Evolutionary conservation across 306 rosid species (phyloP), one percentile per base, ranked within the genome.

Genomic region (Cucurbita argyrosperma): DNA sequence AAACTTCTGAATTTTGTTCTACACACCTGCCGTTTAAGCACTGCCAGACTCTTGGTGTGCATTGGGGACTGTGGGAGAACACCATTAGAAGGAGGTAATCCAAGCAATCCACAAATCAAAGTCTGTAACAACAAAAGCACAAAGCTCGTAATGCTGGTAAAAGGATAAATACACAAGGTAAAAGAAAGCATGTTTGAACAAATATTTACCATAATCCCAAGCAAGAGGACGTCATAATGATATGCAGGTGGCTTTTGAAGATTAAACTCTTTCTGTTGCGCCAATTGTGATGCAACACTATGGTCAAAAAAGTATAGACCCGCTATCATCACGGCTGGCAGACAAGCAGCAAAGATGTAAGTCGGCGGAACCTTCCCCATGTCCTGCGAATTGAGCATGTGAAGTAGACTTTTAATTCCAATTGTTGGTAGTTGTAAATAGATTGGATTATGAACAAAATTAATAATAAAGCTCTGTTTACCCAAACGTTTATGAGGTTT

Each of bases 41-140:
- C 86, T 60, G 96, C 88, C 2, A 90, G 91, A 81, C 97, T 93
- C 85, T 88, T 93, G 15, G 97, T 86, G 86, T 93, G 98, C 97
- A 93, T 88, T 52, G 97, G 98, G 42, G 98, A 90, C 78, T 93
- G 98, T 54, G 97, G 98, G 21, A 93, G 85, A 72, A 94, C 98
- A 61, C 98, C 98, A 82, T 94, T 94, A 74, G 98, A 87, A 79
- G 97, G 97, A n/a, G 98, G 97, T 59, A 94, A 80, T 49, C 98
- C 98, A 74, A 94, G 76, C 83, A 94, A 78, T 35, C 96, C 97
- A 83, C 98, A 94, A 78, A 90, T 81, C 83, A 90, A 76, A 57
- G 96, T 87, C 98, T 93, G 81, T 38, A 64, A 45, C 49, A 52
- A 57, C 10, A 38, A 76, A 72, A 54, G 50, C 4, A 74, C 13